These are phyloP conservation scores for Acer campestre DNA, from an alignment of 345 rosid species.

Conservation along the genomic window DNA sequence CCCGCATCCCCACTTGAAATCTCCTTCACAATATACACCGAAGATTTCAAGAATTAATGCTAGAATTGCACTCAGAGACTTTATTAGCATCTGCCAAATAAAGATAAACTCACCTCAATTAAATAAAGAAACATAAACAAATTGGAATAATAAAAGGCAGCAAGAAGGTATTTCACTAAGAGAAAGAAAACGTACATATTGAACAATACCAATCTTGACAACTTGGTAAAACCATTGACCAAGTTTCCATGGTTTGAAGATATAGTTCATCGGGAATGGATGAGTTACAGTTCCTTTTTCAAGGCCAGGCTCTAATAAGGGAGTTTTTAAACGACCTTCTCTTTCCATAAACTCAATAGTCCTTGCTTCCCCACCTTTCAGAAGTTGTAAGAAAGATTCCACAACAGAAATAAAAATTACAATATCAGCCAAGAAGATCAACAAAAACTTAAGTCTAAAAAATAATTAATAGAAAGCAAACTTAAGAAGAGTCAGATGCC, in stretches of 20 bases:
- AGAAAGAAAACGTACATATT: slow-evolving; percentile 74
- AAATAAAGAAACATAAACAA: slow-evolving; percentile 15
- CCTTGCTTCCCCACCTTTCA: slow-evolving; percentile 89
- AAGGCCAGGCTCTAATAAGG: slow-evolving; percentile 59
- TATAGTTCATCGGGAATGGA: slow-evolving; percentile 84
- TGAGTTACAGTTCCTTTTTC: slow-evolving; percentile 74
- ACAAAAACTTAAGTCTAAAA: neutral
- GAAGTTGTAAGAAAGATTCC: slow-evolving; percentile 1
- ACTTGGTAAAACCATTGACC: slow-evolving; percentile 96
- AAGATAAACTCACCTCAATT: slow-evolving; percentile 17
- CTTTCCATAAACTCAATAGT: slow-evolving; percentile 91
- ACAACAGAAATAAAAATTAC: neutral
- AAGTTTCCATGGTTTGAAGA: slow-evolving; percentile 90
- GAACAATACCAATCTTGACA: slow-evolving; percentile 96
- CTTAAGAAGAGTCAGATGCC: neutral
- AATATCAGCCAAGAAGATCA: slow-evolving; percentile 10
- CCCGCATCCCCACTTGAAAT: slow-evolving; percentile 90
- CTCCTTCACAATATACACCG: slow-evolving; percentile 94
- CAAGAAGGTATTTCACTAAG: slow-evolving; percentile 19
- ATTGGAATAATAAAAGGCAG: neutral
- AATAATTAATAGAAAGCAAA: slow-evolving; percentile 7
- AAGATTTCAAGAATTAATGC: slow-evolving; percentile 94
- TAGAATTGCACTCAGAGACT: slow-evolving; percentile 73
- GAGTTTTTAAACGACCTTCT: slow-evolving; percentile 71
- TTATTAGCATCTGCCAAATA: slow-evolving; percentile 87